A percentile compares a stretch with the other conserved stretches of the same genome.
These are phyloP conservation scores for Kwoniella dendrophila DNA, from an alignment of 768 basidiomycete genomes.

Conservation along the genomic window DNA sequence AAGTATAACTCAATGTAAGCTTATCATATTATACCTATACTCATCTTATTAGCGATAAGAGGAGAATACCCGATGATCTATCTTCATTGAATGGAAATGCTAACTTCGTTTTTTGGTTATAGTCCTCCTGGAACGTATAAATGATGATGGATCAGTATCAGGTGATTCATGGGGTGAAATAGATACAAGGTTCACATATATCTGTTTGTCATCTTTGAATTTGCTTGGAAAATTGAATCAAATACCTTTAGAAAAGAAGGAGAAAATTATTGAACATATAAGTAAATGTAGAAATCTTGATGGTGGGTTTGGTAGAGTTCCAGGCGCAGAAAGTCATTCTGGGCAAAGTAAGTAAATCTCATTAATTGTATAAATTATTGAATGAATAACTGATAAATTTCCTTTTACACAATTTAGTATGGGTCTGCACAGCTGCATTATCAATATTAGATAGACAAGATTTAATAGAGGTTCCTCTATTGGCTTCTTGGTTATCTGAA, in stretches of 20 bases:
- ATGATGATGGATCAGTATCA: constrained; percentile 78
- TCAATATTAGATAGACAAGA: constrained; percentile 85
- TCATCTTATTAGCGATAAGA: not conserved
- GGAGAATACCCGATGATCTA: not conserved
- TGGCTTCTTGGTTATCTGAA: constrained; percentile 93
- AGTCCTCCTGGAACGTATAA: constrained; percentile 83
- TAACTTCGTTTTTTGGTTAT: not conserved
- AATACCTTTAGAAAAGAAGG: constrained; percentile 59
- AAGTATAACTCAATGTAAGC: constrained; percentile 73
- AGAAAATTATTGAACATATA: constrained; percentile 65
- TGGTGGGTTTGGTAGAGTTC: constrained; percentile 81
- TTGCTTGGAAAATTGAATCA: constrained; percentile 74
- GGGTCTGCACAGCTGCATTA: constrained; percentile 82
- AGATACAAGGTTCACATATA: constrained; percentile 88
- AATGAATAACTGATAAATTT: no score
- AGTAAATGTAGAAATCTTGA: constrained; percentile 85
- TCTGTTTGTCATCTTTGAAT: constrained; percentile 78
- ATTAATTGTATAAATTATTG: no score
- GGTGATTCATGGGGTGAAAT: constrained; percentile 90
- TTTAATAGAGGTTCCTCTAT: constrained; percentile 70
- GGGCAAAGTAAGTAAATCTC: constrained; percentile 68
- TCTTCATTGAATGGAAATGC: not conserved
- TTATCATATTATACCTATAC: not conserved
- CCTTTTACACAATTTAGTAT: constrained; percentile 62
- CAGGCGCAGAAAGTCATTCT: constrained; percentile 91